Conservation (phyloP, 2,329 filamentous ascomycete genomes). For the Xylariaceae sp. region DNA sequence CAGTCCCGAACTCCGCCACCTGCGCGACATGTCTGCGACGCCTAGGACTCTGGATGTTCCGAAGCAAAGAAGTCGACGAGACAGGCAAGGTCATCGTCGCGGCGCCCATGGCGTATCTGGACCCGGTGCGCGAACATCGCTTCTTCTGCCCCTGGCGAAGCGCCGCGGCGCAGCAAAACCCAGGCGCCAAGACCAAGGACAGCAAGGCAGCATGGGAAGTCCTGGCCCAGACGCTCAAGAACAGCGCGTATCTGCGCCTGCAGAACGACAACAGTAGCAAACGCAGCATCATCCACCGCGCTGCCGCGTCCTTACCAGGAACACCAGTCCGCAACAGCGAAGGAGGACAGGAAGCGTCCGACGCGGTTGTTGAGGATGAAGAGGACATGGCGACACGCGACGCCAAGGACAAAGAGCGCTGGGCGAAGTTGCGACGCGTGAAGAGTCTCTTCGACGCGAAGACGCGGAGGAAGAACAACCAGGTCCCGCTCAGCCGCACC, state of each 20-base stretch:
- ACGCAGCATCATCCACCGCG: conserved; percentile 30
- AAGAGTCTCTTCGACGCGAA: conserved; percentile 68
- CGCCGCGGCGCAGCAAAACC: conserved; percentile 53
- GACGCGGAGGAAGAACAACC: conserved; percentile 48
- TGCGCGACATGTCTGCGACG: conserved; percentile 85
- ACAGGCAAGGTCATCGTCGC: conserved; percentile 48
- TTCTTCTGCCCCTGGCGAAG: conserved; percentile 82
- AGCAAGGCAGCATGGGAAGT: conserved; percentile 51
- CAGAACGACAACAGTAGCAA: conserved; percentile 28
- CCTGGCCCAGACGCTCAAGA: conserved; percentile 50
- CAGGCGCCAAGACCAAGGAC: conserved; percentile 35
- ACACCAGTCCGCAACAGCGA: conserved; percentile 26
- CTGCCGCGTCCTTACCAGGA: conserved; percentile 26
- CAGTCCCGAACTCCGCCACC: conserved; percentile 66
- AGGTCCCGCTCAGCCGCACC: conserved; percentile 37
- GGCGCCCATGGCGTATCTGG: conserved; percentile 60
- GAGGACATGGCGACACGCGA: conserved; percentile 44
- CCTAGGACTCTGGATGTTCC: conserved; percentile 91
- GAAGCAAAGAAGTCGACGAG: conserved; percentile 61
- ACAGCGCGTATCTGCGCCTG: conserved; percentile 50
- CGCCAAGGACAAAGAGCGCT: conserved; percentile 65
- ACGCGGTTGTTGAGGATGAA: conserved; percentile 40
- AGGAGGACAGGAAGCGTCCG: conserved; percentile 21
- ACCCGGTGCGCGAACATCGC: conserved; percentile 67
- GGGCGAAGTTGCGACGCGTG: conserved; percentile 64